phyloP scores from a whole-genome alignment of 1,284 basidiomycete genomes.

The Trichosporon sp. region DNA sequence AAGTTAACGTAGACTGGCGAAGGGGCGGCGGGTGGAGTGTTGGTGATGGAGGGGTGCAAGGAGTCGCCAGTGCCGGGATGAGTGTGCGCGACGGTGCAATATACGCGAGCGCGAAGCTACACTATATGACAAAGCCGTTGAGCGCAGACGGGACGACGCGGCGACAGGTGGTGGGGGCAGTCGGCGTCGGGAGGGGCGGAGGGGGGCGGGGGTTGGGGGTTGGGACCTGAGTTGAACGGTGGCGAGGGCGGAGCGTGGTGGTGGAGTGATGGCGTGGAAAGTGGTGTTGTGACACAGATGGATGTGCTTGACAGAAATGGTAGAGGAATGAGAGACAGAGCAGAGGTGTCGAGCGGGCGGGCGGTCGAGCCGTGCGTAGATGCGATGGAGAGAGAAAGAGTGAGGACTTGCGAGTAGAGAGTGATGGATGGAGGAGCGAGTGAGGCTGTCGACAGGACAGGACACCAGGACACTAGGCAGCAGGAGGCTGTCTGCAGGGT shows the following conservation, averaged over 20 bases:
- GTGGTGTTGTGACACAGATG: neutral
- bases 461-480: neutral
- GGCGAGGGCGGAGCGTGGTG: neutral
- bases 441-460: neutral
- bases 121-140: neutral
- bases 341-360: neutral
- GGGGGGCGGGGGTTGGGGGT: neutral
- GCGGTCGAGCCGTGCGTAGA: neutral
- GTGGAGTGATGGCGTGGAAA: neutral
- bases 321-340: neutral
- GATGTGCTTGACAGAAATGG: neutral
- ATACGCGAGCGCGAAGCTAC: neutral
- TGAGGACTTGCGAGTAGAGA: neutral
- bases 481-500: neutral
- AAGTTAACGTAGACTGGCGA: neutral
- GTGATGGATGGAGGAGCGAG: neutral
- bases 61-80: neutral
- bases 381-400: neutral
- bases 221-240: neutral
- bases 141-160: neutral
- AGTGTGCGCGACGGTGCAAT: neutral
- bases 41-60: neutral
- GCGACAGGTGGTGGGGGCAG: neutral
- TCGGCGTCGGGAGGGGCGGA: neutral
- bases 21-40: neutral